Base-by-base conservation (phyloP, 805 yeast genomes). In the Candida andamanensis region DNA sequence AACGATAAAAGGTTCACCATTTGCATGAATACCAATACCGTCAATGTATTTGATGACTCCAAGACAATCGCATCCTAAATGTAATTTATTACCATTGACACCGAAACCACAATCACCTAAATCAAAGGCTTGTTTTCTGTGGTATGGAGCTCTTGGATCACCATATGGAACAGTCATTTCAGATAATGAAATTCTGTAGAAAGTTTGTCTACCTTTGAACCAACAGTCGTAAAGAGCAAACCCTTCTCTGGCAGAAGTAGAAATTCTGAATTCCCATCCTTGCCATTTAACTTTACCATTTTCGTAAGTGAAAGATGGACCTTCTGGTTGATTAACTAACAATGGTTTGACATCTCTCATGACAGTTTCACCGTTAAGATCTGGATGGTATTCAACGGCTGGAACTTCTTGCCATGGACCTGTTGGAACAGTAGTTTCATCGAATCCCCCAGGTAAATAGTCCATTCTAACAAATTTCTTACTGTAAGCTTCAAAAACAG, bases 101-200 rank as follows among this genome's bases (percentile, higher is more conserved):
- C 92, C 92, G 42, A 82, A 82, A 14, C 94, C 92, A 64, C 82
- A 75, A 58, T 84, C 92, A 55, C 92, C 92, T 51, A 83, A 69
- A 58, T 83, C 92, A 46, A 83, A 83, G 20, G 92, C 92, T 65
- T 81, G 89, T 64, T 84, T 83, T 71, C 90, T 74, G 61, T 81
- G 87, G 64, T 70, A 79, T 42, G 92, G 92, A 39, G 59, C 56
- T 59, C 90, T 72, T 50, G 89, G 86, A 55, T 83, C 90, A 55
- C 85, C 89, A 52, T 84, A 83, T 20, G 92, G 92, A 42, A 84
- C 94, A 24, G 90, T 82, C 94, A 84, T 83, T 60, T 83, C 94
- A 34, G 83, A 75, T 45, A 82, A 60, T 2, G 87, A 71, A 28
- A 81, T 56, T 63, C 92, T 71, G 70, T 83, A 82, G 51, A 82